Evolutionary conservation across 1,139 yeast species (phyloP).

Genomic region (Diutina catenulata): DNA sequence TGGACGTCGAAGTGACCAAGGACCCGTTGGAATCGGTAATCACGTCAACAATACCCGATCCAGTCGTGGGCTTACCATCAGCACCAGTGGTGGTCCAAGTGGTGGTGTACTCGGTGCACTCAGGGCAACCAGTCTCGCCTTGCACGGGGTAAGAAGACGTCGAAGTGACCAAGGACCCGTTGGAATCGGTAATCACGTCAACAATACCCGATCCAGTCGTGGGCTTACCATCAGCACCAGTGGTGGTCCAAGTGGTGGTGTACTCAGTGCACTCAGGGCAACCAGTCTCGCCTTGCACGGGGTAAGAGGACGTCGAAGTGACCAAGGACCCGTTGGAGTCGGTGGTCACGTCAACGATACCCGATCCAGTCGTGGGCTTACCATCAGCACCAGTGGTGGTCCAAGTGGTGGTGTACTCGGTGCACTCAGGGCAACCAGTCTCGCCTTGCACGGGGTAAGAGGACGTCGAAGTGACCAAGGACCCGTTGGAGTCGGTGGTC

Average conservation of each 20-base stretch:
- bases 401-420: conserved; percentile 1
- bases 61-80: background rate
- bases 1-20: background rate
- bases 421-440: background rate
- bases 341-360: conserved; percentile 1
- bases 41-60: background rate
- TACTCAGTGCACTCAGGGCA: too few species aligned
- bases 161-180: background rate
- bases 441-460: background rate
- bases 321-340: background rate
- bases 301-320: background rate
- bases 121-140: background rate
- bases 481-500: background rate
- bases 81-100: conserved; percentile 1
- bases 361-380: background rate
- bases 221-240: background rate
- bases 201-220: background rate
- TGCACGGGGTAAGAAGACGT: too few species aligned
- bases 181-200: background rate
- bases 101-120: conserved; percentile 1
- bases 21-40: background rate
- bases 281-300: too few species aligned
- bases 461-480: background rate
- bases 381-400: background rate
- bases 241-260: background rate